Evolutionary conservation across 495 filamentous ascomycete species (phyloP).

Genomic region (Hypoxylon fuscum): DNA sequence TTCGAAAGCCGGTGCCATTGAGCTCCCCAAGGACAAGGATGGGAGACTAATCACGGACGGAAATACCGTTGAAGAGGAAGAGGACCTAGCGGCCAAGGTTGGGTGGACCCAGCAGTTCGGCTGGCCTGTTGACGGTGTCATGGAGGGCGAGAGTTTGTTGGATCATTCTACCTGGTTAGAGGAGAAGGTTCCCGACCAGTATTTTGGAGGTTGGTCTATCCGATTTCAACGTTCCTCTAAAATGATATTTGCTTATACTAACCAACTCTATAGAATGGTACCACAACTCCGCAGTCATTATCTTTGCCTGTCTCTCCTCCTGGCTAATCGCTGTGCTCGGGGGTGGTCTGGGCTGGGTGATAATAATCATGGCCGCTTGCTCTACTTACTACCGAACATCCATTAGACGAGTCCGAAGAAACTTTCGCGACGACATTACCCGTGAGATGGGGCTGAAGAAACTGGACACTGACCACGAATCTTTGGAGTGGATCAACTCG

Average conservation of each 20-base stretch:
- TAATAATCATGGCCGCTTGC: slow-evolving; percentile 90
- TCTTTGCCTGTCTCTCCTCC: slow-evolving; percentile 89
- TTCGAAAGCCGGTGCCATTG: slow-evolving; percentile 70
- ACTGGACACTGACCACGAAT: slow-evolving; percentile 92
- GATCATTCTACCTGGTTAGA: slow-evolving; percentile 93
- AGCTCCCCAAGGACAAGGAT: slow-evolving; percentile 50
- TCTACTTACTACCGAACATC: slow-evolving; percentile 98
- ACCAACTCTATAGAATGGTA: slow-evolving; percentile 84
- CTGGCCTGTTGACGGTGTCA: slow-evolving; percentile 58
- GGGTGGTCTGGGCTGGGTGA: slow-evolving; percentile 91
- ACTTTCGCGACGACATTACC: slow-evolving; percentile 93
- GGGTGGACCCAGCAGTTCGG: slow-evolving; percentile 93
- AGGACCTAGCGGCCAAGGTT: slow-evolving; percentile 69
- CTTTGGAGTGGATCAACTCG: slow-evolving; percentile 98
- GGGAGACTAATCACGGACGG: slow-evolving; percentile 56
- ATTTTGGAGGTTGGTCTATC: slow-evolving; percentile 78
- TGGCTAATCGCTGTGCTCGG: slow-evolving; percentile 91
- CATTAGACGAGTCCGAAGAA: slow-evolving; percentile 88
- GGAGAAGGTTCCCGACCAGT: slow-evolving; percentile 82
- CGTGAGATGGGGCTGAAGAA: slow-evolving; percentile 91
- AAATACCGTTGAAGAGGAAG: slow-evolving; percentile 65
- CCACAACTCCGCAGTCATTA: slow-evolving; percentile 90
- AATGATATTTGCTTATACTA: slow-evolving; percentile 26
- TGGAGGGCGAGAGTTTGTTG: slow-evolving; percentile 71
- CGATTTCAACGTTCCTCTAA: slow-evolving; percentile 13